A percentile compares a stretch with the other conserved stretches of the same genome.
Conservation (phyloP, 75 land plant species). For the Isoetes taiwanensis region DNA sequence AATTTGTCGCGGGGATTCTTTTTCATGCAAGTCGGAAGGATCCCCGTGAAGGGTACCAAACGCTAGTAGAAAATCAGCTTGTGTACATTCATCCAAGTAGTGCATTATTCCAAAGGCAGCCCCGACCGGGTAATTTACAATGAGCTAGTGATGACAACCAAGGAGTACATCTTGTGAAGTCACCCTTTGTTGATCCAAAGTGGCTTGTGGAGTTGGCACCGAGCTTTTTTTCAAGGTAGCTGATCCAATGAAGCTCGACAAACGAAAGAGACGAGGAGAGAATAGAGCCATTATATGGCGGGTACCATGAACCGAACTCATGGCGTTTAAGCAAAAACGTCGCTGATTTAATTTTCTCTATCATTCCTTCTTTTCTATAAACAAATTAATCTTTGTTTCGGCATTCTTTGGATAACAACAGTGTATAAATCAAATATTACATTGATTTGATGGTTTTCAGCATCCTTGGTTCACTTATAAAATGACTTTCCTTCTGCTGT, state of each 20-base stretch:
- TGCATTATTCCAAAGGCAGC: constrained; percentile 74
- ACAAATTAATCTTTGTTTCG: too few relatives aligned
- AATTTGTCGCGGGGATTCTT: constrained; percentile 85
- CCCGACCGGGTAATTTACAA: constrained; percentile 84
- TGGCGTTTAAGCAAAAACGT: constrained; percentile 89
- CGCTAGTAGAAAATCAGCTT: constrained; percentile 70
- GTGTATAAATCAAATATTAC: too few relatives aligned
- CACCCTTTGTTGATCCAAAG: constrained; percentile 66
- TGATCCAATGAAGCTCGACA: constrained; percentile 80
- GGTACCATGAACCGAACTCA: constrained; percentile 82
- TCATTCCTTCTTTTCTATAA: too few relatives aligned
- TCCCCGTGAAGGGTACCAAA: constrained; percentile 73
- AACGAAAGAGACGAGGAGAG: constrained; percentile 78
- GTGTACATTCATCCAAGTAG: constrained; percentile 85
- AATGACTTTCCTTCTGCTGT: too few relatives aligned
- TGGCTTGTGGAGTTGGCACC: constrained; percentile 87
- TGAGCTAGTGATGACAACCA: constrained; percentile 84
- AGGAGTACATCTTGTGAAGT: constrained; percentile 87
- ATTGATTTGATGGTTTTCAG: too few relatives aligned
- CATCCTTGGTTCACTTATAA: too few relatives aligned
- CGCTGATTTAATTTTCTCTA: too few relatives aligned
- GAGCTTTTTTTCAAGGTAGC: constrained; percentile 61
- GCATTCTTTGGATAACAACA: too few relatives aligned
- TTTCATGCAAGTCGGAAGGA: constrained; percentile 83
- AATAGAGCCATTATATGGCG: constrained; percentile 74